phyloP scores from a whole-genome alignment of 768 basidiomycete genomes.

The Postia placenta region DNA sequence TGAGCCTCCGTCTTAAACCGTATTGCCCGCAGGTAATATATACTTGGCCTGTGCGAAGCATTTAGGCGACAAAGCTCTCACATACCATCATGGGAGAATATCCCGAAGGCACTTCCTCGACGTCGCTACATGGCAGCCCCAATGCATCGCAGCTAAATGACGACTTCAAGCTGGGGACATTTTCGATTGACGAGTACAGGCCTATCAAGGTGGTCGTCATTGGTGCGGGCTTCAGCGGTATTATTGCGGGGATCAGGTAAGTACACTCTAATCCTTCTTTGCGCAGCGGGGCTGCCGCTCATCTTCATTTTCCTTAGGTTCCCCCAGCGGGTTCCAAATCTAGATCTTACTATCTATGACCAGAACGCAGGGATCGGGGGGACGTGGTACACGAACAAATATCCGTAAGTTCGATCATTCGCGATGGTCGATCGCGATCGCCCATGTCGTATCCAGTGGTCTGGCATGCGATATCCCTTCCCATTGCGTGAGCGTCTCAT shows the following conservation, averaged over 20 bases:
- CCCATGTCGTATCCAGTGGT: constrained; percentile 28
- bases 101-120: background rate
- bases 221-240: constrained; percentile 56
- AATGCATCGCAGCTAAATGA: background rate
- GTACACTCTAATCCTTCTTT: constrained; percentile 2
- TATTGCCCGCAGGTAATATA: background rate
- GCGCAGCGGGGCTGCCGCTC: too few relatives aligned
- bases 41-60: background rate
- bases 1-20: background rate
- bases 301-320: background rate
- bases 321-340: constrained; percentile 32
- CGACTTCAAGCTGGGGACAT: constrained; percentile 28
- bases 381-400: constrained; percentile 53
- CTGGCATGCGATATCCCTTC: constrained; percentile 59
- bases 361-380: constrained; percentile 55
- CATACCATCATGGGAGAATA: background rate
- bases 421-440: background rate
- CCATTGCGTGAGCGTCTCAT: constrained; percentile 37
- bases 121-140: background rate
- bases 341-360: constrained; percentile 54
- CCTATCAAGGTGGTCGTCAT: constrained; percentile 50
- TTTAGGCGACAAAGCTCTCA: background rate
- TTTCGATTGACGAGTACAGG: constrained; percentile 45
- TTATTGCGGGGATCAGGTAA: constrained; percentile 51
- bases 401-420: constrained; percentile 35